phyloP scores from a whole-genome alignment of 2,329 filamentous ascomycete species.

The Ascochyta fabae region DNA sequence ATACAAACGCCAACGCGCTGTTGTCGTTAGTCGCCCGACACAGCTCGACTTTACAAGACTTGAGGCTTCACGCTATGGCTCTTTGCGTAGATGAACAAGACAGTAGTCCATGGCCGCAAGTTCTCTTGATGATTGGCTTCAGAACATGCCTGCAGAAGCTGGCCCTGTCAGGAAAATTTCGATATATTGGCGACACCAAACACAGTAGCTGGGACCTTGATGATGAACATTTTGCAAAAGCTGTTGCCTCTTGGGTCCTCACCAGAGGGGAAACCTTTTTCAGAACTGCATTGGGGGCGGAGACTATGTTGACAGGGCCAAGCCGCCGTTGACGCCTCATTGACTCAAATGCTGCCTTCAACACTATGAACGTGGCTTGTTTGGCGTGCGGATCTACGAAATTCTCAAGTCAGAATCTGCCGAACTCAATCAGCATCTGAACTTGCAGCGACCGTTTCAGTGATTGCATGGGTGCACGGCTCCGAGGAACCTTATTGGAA shows the following conservation, averaged over 20 bases:
- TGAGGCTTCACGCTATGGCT: conserved; percentile 16
- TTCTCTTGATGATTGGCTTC: neutral
- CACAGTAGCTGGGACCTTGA: conserved; percentile 1
- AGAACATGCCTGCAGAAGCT: neutral
- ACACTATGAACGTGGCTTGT: neutral
- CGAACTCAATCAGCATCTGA: neutral
- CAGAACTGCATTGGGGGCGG: neutral
- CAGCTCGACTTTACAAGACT: conserved; percentile 14
- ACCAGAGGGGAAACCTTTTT: neutral
- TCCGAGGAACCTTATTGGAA: neutral
- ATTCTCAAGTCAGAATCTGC: neutral
- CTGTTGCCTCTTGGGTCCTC: conserved; percentile 1
- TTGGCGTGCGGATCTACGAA: neutral
- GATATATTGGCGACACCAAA: neutral
- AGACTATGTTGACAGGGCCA: neutral
- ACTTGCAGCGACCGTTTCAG: neutral
- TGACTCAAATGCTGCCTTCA: neutral
- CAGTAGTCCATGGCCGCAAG: neutral
- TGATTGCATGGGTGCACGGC: neutral
- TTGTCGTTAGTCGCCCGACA: conserved; percentile 13
- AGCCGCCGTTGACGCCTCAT: neutral
- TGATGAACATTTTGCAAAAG: neutral
- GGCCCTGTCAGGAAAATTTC: neutral
- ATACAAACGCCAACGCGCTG: conserved; percentile 4
- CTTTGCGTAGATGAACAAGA: too few species aligned